A percentile compares a stretch with the other conserved stretches of the same genome.
Evolutionary conservation across 1,284 basidiomycete species (phyloP).

Genomic region (Apiotrichum mycotoxinovorans): DNA sequence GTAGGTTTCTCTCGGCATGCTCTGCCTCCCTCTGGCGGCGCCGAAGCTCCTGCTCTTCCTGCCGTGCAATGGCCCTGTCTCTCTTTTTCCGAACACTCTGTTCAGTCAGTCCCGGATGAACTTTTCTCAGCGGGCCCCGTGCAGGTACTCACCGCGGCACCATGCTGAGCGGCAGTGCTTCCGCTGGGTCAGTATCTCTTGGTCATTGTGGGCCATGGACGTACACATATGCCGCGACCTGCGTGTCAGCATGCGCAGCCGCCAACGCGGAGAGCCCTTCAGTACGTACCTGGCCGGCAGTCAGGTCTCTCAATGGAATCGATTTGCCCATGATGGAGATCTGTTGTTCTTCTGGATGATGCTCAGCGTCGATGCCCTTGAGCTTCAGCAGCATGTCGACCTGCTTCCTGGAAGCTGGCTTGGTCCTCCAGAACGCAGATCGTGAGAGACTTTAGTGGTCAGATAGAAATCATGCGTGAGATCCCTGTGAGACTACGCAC

Average conservation of each 20-base stretch:
- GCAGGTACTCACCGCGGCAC: constrained; percentile 26
- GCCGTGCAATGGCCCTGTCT: neutral
- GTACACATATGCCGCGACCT: constrained; percentile 25
- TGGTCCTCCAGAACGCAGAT: constrained; percentile 68
- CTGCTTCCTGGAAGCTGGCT: constrained; percentile 65
- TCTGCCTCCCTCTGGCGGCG: neutral
- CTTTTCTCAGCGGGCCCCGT: constrained; percentile 25
- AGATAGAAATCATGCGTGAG: constrained; percentile 15
- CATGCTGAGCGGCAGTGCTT: constrained; percentile 31
- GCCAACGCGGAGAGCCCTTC: neutral
- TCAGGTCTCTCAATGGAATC: constrained; percentile 19
- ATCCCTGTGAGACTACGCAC: neutral
- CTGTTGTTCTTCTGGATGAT: constrained; percentile 7
- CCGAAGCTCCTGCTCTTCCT: neutral
- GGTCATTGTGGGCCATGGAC: neutral
- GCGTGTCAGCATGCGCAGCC: neutral
- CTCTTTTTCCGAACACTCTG: neutral
- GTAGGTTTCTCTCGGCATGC: constrained; percentile 3
- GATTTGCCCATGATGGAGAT: constrained; percentile 18
- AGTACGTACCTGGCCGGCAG: constrained; percentile 27
- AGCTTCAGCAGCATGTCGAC: constrained; percentile 61
- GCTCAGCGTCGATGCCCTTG: constrained; percentile 31
- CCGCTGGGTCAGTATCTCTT: neutral
- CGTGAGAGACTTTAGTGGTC: constrained; percentile 59
- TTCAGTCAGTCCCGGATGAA: neutral